Conservation (phyloP, 129 eudicot species). For the Saussurea involucrata region DNA sequence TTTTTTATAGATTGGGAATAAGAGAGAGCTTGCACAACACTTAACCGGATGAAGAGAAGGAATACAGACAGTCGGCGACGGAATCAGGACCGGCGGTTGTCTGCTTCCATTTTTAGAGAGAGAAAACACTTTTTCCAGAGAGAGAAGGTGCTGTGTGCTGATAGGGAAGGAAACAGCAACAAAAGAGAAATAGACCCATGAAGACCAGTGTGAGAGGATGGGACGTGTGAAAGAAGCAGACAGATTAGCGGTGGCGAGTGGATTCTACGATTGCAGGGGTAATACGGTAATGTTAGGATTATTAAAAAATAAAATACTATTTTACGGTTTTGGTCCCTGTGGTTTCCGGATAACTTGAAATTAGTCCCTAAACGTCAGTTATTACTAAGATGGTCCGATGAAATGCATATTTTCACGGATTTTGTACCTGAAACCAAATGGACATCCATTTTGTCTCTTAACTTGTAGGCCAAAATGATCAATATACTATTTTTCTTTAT, state of each 20-base stretch:
- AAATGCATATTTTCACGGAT: not conserved
- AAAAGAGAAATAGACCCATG: constrained; percentile 28
- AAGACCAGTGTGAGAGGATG: constrained; percentile 21
- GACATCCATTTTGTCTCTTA: not conserved
- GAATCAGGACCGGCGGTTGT: constrained; percentile 37
- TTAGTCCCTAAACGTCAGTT: not conserved
- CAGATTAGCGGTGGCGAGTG: constrained; percentile 19
- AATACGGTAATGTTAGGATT: not conserved
- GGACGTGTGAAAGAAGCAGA: constrained; percentile 14
- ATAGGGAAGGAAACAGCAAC: constrained; percentile 2
- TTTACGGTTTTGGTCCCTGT: not conserved
- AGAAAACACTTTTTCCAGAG: not conserved
- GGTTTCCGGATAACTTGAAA: not conserved
- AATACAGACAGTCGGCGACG: constrained; percentile 17
- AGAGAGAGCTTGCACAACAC: not conserved
- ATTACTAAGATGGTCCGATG: not conserved
- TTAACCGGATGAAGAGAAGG: constrained; percentile 1
- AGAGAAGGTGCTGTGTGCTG: constrained; percentile 3
- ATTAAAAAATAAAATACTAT: not conserved
- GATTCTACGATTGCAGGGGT: not conserved
- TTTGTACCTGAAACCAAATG: not conserved
- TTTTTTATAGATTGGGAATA: not conserved
- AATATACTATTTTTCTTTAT: not conserved
- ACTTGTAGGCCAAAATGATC: too few relatives aligned
- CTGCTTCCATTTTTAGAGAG: constrained; percentile 25